A percentile compares a stretch with the other conserved stretches of the same genome.
These are phyloP conservation scores for Phylloporus scabripes DNA, from an alignment of 768 basidiomycete species.

Conservation along the genomic window DNA sequence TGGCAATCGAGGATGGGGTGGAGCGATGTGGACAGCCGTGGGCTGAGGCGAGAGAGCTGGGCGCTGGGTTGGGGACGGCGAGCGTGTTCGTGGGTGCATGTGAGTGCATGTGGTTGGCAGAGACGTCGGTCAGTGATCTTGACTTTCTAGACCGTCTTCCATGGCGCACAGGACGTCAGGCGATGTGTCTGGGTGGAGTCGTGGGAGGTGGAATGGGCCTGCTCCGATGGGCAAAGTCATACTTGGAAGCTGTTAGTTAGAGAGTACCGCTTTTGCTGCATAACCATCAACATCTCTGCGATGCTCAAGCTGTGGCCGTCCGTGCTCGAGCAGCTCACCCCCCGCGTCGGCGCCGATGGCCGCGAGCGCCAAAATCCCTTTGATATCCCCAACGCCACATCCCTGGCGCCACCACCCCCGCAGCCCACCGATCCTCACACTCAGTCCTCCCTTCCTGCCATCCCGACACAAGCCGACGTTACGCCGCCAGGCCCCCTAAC, in stretches of 20 bases:
- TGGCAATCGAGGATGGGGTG: slow-evolving; percentile 43
- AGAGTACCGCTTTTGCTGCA: not conserved
- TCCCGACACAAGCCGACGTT: slow-evolving; percentile 29
- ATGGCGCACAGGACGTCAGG: slow-evolving; percentile 43
- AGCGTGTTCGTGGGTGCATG: slow-evolving; percentile 52
- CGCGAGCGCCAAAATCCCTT: slow-evolving; percentile 57
- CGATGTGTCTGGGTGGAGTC: slow-evolving; percentile 49
- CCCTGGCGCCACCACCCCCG: slow-evolving; percentile 8
- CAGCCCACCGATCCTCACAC: slow-evolving; percentile 5
- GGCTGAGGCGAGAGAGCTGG: slow-evolving; percentile 46
- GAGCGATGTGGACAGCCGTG: slow-evolving; percentile 32
- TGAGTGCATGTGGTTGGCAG: slow-evolving; percentile 26
- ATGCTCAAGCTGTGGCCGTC: slow-evolving; percentile 72
- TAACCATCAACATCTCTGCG: slow-evolving; percentile 6
- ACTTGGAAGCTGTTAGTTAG: slow-evolving; percentile 15
- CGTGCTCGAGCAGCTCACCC: slow-evolving; percentile 54
- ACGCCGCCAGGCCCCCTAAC: slow-evolving; percentile 44
- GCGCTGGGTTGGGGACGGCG: slow-evolving; percentile 63
- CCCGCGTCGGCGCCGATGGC: slow-evolving; percentile 42
- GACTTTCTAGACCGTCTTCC: slow-evolving; percentile 49
- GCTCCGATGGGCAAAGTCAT: slow-evolving; percentile 36
- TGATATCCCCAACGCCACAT: slow-evolving; percentile 36
- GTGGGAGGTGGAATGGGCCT: slow-evolving; percentile 51
- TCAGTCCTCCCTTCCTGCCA: slow-evolving; percentile 8
- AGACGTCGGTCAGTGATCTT: not conserved